Base-by-base conservation (phyloP, 345 rosid genomes). In the Hypericum perforatum region DNA sequence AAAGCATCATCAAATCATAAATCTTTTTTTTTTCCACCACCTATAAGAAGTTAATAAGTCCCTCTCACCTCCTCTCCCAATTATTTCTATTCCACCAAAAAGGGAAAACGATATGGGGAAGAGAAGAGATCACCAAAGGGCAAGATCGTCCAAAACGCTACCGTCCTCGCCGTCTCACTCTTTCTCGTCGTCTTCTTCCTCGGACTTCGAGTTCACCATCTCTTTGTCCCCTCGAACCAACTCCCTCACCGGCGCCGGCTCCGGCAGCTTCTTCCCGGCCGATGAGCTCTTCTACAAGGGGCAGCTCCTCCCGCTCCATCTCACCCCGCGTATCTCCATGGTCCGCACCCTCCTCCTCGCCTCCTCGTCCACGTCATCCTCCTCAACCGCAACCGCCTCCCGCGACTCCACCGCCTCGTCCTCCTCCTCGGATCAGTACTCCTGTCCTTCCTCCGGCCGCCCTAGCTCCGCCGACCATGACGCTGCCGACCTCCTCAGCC, bases 241-340 rank as follows among this genome's bases (percentile, higher is more conserved):
- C 56, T 78, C 92, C 54, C 32, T 22, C 2, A 22, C 32, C 32
- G 32, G 32, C 32, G 32, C 32, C 32, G 32, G 32, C 4, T 72
- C 91, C 14, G 53, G 89, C 41, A 47, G 79, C 3, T 77, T 84
- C 11, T 90, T 91, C 60, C 96, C 94, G 0, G 98, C 98, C 8
- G 98, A 91, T 66, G 98, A 91, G 59, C 85, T 91, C 62, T 91
- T 91, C 79, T 91, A 91, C 95, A 91, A 87, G 52, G 98, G 98
- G 22, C 95, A 86, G 76, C 95, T 91, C 52, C 74, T 91, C 32
- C 96, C 98, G 42, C 95, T 91, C 55, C 96, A 91, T 45, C 95
- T 81, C 61, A 84, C 95, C 10, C 89, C 95, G 11, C 96, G 98
- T 39, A 76, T 84, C 68, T 91, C 96, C 50, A 82, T 91, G 74